Evolutionary conservation across 176 grass and related monocot species (phyloP).

Genomic region (Oryza meridionalis): DNA sequence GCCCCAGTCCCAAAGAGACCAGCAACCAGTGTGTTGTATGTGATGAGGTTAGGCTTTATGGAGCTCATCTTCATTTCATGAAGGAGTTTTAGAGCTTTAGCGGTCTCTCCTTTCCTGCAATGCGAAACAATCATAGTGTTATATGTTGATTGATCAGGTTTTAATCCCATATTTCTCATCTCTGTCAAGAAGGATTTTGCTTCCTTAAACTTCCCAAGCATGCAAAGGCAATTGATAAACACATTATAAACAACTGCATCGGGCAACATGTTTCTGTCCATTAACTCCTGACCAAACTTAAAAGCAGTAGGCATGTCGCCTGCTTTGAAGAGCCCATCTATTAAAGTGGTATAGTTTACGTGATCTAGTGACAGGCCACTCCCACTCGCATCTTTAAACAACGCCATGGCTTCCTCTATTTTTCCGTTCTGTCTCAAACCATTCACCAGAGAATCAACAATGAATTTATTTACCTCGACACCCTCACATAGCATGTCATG

Average conservation of each 20-base stretch:
- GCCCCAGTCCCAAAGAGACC: conserved; percentile 54
- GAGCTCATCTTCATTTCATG: conserved; percentile 58
- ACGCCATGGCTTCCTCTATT: conserved; percentile 60
- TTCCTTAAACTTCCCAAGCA: conserved; percentile 58
- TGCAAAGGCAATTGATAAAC: conserved; percentile 91
- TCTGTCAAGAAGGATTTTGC: conserved; percentile 69
- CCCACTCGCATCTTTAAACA: conserved; percentile 62
- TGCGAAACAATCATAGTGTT: conserved; percentile 80
- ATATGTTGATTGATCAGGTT: conserved; percentile 79
- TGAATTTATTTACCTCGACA: conserved; percentile 60
- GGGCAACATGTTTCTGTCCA: conserved; percentile 60
- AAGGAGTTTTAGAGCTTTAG: conserved; percentile 64
- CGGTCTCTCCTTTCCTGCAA: conserved; percentile 62
- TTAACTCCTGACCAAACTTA: conserved; percentile 74
- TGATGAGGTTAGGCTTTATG: conserved; percentile 81
- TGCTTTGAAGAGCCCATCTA: conserved; percentile 79
- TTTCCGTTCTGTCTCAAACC: conserved; percentile 73
- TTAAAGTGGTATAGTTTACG: conserved; percentile 87
- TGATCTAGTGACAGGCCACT: conserved; percentile 61
- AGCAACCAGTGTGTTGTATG: conserved; percentile 65
- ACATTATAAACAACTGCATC: conserved; percentile 93
- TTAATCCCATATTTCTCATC: conserved; percentile 78
- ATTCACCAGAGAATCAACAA: conserved; percentile 78
- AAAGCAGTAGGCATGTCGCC: conserved; percentile 68
- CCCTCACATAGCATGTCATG: conserved; percentile 62